Evolutionary conservation across 2,329 filamentous ascomycete species (phyloP).

Genomic region (Rutstroemia sydowiana): DNA sequence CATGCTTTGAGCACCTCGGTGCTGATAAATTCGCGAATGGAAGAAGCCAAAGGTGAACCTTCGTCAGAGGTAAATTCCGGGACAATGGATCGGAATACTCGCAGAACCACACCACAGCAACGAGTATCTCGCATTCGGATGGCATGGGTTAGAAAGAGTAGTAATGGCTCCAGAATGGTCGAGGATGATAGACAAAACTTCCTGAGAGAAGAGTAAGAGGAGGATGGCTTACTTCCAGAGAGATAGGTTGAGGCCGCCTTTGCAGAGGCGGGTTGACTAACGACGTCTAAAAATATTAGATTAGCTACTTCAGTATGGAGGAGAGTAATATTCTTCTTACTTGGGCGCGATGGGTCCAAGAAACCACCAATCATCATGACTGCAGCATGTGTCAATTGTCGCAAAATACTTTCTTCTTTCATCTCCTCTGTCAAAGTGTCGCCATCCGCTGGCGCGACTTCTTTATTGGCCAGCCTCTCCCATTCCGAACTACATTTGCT

Average conservation of each 20-base stretch:
- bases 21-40: conserved; percentile 83
- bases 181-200: conserved; percentile 76
- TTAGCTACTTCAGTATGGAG: conserved; percentile 2
- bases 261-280: conserved; percentile 7
- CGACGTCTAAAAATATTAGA: conserved; percentile 12
- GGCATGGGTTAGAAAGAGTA: conserved; percentile 86
- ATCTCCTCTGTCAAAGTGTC: conserved; percentile 90
- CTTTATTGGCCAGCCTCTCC: conserved; percentile 63
- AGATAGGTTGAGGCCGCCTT: conserved; percentile 27
- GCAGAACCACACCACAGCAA: conserved; percentile 77
- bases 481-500: conserved; percentile 82
- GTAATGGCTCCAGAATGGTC: conserved; percentile 74
- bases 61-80: conserved; percentile 61
- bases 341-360: conserved; percentile 65
- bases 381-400: conserved; percentile 85
- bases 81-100: conserved; percentile 79
- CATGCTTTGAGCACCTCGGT: conserved; percentile 83
- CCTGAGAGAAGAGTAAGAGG: conserved; percentile 53
- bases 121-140: conserved; percentile 85
- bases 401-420: conserved; percentile 92
- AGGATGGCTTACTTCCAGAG: background rate
- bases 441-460: conserved; percentile 55
- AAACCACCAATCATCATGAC: conserved; percentile 88
- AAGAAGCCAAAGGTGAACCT: conserved; percentile 42
- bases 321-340: conserved; percentile 37